These are phyloP conservation scores for Barnettozyma californica DNA, from an alignment of 805 yeast species.

Conservation along the genomic window DNA sequence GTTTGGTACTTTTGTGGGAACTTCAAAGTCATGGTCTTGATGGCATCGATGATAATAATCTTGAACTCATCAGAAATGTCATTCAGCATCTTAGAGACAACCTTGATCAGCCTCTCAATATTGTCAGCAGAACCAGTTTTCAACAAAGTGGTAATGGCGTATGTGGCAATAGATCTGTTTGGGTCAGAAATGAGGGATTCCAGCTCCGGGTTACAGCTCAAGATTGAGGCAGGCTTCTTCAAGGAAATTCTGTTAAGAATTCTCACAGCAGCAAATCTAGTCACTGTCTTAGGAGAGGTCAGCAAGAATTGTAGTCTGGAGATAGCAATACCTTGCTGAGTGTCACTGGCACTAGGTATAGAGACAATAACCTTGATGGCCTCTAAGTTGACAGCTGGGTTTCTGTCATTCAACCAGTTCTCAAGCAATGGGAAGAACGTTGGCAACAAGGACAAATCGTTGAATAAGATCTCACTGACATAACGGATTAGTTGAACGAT, in stretches of 20 bases:
- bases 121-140: conserved; percentile 90
- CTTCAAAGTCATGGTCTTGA: conserved; percentile 84
- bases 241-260: conserved; percentile 80
- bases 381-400: conserved; percentile 88
- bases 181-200: conserved; percentile 84
- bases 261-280: conserved; percentile 92
- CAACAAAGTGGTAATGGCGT: conserved; percentile 91
- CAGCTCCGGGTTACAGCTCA: conserved; percentile 77
- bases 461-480: conserved; percentile 64
- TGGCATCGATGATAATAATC: conserved; percentile 90
- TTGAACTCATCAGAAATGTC: conserved; percentile 96
- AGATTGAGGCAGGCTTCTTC: conserved; percentile 71
- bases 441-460: conserved; percentile 57
- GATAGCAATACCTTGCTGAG: conserved; percentile 66
- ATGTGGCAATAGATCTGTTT: conserved; percentile 89
- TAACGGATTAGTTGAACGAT: conserved; percentile 80
- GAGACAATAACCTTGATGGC: conserved; percentile 58
- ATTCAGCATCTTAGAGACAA: conserved; percentile 82
- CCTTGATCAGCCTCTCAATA: conserved; percentile 84
- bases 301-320: conserved; percentile 69
- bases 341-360: conserved; percentile 44
- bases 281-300: conserved; percentile 82
- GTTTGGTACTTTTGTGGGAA: conserved; percentile 88
- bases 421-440: conserved; percentile 60
- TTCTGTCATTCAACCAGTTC: conserved; percentile 70